A percentile compares a stretch with the other conserved stretches of the same genome.
phyloP scores from a whole-genome alignment of 2,329 filamentous ascomycete genomes.

The Alternaria gansuensis region DNA sequence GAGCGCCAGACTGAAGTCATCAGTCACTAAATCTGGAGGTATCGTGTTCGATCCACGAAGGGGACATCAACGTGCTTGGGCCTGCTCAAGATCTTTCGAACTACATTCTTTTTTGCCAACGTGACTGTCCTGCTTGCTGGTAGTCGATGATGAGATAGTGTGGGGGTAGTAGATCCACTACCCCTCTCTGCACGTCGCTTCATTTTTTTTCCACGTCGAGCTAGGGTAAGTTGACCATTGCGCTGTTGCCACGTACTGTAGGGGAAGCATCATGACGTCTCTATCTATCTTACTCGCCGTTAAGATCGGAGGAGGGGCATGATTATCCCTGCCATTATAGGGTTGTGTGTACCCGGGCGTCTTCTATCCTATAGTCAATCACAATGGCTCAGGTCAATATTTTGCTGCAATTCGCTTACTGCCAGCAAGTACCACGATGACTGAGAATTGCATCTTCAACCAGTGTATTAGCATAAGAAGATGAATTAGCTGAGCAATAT shows the following conservation, averaged over 20 bases:
- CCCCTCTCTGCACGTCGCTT: constrained; percentile 4
- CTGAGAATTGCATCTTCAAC: too few species aligned
- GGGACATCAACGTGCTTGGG: constrained; percentile 30
- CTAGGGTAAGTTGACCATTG: not conserved
- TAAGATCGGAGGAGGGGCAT: not conserved
- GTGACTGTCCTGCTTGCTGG: too few species aligned
- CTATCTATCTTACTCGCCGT: not conserved
- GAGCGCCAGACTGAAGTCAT: constrained; percentile 46
- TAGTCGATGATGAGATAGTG: not conserved
- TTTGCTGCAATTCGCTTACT: not conserved
- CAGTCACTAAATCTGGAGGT: constrained; percentile 45
- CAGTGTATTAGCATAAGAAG: too few species aligned
- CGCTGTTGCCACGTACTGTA: constrained; percentile 3
- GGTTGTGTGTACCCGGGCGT: not conserved
- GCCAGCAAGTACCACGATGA: not conserved
- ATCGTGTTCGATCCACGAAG: constrained; percentile 38
- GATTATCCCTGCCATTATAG: not conserved
- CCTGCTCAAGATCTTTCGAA: constrained; percentile 22
- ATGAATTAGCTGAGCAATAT: too few species aligned
- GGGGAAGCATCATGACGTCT: not conserved
- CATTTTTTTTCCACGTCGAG: constrained; percentile 5
- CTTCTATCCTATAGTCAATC: not conserved
- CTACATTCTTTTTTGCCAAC: constrained; percentile 22
- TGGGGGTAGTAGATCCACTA: not conserved
- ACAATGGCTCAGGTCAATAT: not conserved